phyloP scores from a whole-genome alignment of 164 flowering plant genomes.

The Chimonanthus salicifolius region DNA sequence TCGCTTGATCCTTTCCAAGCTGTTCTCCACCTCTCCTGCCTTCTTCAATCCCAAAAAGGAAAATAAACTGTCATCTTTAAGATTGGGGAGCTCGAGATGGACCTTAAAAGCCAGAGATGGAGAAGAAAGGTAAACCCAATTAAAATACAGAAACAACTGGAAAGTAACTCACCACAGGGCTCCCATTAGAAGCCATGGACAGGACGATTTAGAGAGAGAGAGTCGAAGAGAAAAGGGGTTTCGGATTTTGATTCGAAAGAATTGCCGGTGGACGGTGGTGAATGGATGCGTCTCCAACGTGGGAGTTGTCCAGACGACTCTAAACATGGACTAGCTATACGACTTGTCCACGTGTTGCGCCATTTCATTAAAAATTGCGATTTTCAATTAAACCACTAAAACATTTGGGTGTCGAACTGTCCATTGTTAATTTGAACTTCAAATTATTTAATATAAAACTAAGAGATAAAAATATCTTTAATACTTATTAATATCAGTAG shows the following conservation, averaged over 20 bases:
- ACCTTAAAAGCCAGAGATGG: neutral
- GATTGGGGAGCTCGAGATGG: neutral
- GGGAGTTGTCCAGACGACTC: no score
- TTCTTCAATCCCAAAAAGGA: constrained; percentile 24
- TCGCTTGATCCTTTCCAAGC: constrained; percentile 95
- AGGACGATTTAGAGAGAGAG: neutral
- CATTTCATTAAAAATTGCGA: no score
- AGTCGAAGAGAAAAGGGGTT: neutral
- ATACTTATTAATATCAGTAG: no score
- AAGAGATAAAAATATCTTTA: no score
- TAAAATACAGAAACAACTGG: neutral
- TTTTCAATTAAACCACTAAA: no score
- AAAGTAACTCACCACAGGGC: constrained; percentile 26
- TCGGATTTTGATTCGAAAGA: neutral
- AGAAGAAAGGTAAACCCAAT: neutral
- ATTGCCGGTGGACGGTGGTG: neutral
- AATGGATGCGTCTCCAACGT: neutral
- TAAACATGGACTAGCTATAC: no score
- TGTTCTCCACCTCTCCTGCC: constrained; percentile 50
- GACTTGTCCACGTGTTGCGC: no score
- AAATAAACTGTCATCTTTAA: neutral
- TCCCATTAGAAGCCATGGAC: constrained; percentile 55
- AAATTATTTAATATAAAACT: no score
- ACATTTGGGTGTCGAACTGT: no score
- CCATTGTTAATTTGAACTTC: no score